Base-by-base conservation (phyloP, 2,329 filamentous ascomycete genomes). In the Exophiala dermatitidis region DNA sequence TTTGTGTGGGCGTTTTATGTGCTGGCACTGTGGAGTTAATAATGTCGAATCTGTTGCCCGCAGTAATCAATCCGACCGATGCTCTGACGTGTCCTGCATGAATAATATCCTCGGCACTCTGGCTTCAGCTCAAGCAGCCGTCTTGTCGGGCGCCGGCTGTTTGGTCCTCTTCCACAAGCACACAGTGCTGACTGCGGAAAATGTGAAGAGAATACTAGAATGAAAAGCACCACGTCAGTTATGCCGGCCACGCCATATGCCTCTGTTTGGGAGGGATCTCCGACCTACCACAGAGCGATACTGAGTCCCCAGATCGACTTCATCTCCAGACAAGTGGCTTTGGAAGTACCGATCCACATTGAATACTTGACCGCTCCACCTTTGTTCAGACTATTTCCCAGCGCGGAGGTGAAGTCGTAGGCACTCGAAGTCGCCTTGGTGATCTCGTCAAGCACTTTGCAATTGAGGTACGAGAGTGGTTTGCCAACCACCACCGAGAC, bases 251-350 rank as follows among this genome's bases (percentile, higher is more conserved):
- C n/a, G 33, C 33, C 33, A 36, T 19, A 36, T n/a, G 33, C 33
- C 7, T n/a, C 7, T 7, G 33, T 36, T 7, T 36, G 33, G 33
- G 33, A 7, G 33, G 7, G 7, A 7, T 7, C 7, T 10, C 33
- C 32, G 45, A 74, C 76, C 66, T 66, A 82, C 79, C 79, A 89
- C 46, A 94, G 78, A 3, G 83, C 83, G 69, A 95, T 90, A 68
- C 82, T 81, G 56, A 95, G 71, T 1, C 89, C 90, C 90, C 90
- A 95, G 60, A 93, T 81, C 10, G 86, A 81, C 77, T 95, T 94
- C 68, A 90, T 83, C 74, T 93, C 83, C 65, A 84, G 82, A 73
- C 90, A 96, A 51, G 86, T 86, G 12, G 78, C 65, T 66, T 76
- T 78, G 8, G 75, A 81, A 5, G 77, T 75, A n/a, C 79, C 79